Conservation (phyloP, 176 grass and related monocot species). For the Oryza rufipogon region DNA sequence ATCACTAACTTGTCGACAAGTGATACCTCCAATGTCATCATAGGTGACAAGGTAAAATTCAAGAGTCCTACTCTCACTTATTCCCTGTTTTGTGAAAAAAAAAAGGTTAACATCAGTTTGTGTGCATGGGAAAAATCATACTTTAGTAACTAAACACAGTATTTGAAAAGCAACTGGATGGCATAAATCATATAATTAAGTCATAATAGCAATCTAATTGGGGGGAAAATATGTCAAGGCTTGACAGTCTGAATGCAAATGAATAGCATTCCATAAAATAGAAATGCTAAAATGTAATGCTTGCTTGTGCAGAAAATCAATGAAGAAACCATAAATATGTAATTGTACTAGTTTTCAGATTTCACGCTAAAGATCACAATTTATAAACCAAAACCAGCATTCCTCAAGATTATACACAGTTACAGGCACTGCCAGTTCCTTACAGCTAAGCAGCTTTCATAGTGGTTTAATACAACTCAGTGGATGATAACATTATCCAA, state of each 20-base stretch:
- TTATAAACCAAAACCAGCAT: not conserved
- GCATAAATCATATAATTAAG: slow-evolving; percentile 8
- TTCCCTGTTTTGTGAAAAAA: slow-evolving; percentile 55
- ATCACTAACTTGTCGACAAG: slow-evolving; percentile 69
- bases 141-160: not conserved
- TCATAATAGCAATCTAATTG: slow-evolving; percentile 9
- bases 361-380: not conserved
- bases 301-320: not conserved
- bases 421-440: not conserved
- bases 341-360: not conserved
- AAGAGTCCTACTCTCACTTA: slow-evolving; percentile 70
- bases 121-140: slow-evolving; percentile 7
- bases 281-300: slow-evolving; percentile 11
- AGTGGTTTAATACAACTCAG: not conserved
- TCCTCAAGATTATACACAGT: slow-evolving; percentile 1
- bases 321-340: not conserved
- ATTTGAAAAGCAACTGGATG: slow-evolving; percentile 16
- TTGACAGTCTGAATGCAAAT: not conserved
- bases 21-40: slow-evolving; percentile 87
- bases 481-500: not conserved
- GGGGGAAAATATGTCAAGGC: not conserved
- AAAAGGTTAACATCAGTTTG: not conserved
- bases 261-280: not conserved
- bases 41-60: slow-evolving; percentile 90
- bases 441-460: not conserved